Evolutionary conservation across 495 filamentous ascomycete genomes (phyloP), one percentile per base, ranked within the genome.

Genomic region (Articulospora tetracladia): DNA sequence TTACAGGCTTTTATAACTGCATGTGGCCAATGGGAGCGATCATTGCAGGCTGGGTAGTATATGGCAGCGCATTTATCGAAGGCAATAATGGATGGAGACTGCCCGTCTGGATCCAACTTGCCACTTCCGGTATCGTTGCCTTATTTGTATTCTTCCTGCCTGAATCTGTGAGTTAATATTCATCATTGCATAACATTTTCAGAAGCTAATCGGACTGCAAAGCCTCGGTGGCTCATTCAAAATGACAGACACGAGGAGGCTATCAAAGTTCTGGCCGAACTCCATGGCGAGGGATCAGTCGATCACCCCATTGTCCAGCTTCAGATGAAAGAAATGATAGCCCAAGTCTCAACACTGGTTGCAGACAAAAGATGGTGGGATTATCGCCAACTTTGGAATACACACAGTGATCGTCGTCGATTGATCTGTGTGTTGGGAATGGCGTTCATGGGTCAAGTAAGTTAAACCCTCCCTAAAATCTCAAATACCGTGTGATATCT

Each of bases 331-430:
- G 85, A 88, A 64, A 83, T 85, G 69, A 57, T 75, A 22, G 79
- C 82, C 58, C 77, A 82, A 28, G 79, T 85, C 55, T 53, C 73
- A 13, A 76, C 74, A 3, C 79, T 77, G 1, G 76, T 79, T 32
- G 19, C 51, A 3, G 85, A 86, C 62, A 87, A 89, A 68, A 79
- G 76, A 39, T 88, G 81, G 80, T 89, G 83, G 81, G 86, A 89
- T 63, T 89, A 82, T 67, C 69, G 83, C 3, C 80, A 82, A 62
- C 72, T 90, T 19, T 83, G 82, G 73, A 81, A 83, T 60, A 81
- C 76, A 0, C 80, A 79, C 52, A 77, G 79, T 22, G 76, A 74
- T 20, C 74, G 80, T 47, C 85, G 85, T 46, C 78, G 86, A 3
- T 75, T 86, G 26, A 68, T 71, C 32, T 77, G 82, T 64, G 83